Evolutionary conservation across 2,329 filamentous ascomycete genomes (phyloP), one percentile per base, ranked within the genome.

Genomic region (Ascochyta rabiei): DNA sequence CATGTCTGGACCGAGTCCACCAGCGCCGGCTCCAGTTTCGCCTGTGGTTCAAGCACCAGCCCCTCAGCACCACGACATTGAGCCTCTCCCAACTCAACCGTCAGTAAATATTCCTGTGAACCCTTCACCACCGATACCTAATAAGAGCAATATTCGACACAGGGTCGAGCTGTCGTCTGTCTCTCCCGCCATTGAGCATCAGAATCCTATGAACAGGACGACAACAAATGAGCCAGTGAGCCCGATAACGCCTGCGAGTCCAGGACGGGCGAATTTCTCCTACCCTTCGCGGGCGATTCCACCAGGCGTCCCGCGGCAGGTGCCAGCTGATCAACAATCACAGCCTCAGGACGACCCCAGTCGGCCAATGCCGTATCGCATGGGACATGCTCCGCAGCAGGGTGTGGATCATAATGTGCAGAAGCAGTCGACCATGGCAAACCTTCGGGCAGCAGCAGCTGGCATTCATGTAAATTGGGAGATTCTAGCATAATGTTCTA

Each of bases 81-180:
- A 50, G 46, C 47, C 46, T 31, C 50, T 62, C 5, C 56, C 54
- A 19, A 48, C 60, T 16, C 60, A 64, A n/a, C 50, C 55, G 30
- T 57, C 58, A 40, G 40, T 64, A 38, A 46, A 55, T 16, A 39
- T 39, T 55, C 46, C 52, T 34, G 34, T 41, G 10, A 56, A 55
- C 35, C 51, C 51, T 13, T 73, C 69, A 12, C 72, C 71, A 40
- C 70, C 70, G 6, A 70, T 75, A 28, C 72, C 71, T 28, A 64
- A 64, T 31, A 71, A 65, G 43, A 75, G 68, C 61, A 74, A 72
- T 44, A 73, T 74, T 31, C 63, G 72, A 28, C 62, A 74, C 38
- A 64, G 69, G n/a, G 63, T 73, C 21, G 72, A 75, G 43, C 53
- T 74, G 10, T 67, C 69, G 49, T 70, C 71, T 3, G 61, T 68